Evolutionary conservation across 2,329 filamentous ascomycete species (phyloP).

Genomic region (Penicillium sp.): DNA sequence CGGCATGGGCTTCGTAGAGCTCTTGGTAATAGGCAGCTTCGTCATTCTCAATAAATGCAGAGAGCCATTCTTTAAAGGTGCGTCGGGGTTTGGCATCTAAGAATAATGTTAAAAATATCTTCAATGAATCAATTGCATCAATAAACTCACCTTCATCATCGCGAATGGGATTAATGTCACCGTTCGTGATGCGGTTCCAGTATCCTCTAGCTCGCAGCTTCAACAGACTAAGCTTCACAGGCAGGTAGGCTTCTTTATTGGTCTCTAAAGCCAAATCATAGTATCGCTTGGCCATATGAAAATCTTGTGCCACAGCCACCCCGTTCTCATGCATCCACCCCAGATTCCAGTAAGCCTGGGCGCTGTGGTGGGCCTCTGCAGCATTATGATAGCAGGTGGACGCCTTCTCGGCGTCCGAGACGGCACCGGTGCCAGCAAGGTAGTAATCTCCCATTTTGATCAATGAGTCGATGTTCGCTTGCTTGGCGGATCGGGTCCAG

Average conservation of each 20-base stretch:
- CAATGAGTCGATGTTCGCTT: conserved; percentile 87
- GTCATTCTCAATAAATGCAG: conserved; percentile 75
- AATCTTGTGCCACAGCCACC: conserved; percentile 87
- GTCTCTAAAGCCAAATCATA: conserved; percentile 91
- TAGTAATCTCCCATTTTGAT: conserved; percentile 99
- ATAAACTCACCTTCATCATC: conserved; percentile 72
- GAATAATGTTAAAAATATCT: conserved; percentile 26
- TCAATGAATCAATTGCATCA: not conserved
- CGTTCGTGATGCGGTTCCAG: conserved; percentile 91
- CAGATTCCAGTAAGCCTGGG: conserved; percentile 93
- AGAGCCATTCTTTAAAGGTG: conserved; percentile 82
- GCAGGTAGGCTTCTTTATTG: conserved; percentile 89
- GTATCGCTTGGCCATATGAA: conserved; percentile 92
- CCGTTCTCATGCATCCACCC: conserved; percentile 99
- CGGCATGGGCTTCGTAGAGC: conserved; percentile 42
- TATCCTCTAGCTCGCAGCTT: conserved; percentile 83
- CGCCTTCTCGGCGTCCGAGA: conserved; percentile 75
- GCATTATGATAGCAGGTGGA: conserved; percentile 90
- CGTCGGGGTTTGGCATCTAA: conserved; percentile 69
- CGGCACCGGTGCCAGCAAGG: conserved; percentile 73
- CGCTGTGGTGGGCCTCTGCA: conserved; percentile 85
- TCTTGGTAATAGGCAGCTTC: conserved; percentile 66
- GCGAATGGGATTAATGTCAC: conserved; percentile 87
- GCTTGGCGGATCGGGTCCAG: conserved; percentile 92
- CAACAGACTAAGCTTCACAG: conserved; percentile 82